Percentiles rank a stretch among this genome's conserved stretches.
These are phyloP conservation scores for Microdochium bolleyi DNA, from an alignment of 2,329 filamentous ascomycete genomes.

Conservation along the genomic window DNA sequence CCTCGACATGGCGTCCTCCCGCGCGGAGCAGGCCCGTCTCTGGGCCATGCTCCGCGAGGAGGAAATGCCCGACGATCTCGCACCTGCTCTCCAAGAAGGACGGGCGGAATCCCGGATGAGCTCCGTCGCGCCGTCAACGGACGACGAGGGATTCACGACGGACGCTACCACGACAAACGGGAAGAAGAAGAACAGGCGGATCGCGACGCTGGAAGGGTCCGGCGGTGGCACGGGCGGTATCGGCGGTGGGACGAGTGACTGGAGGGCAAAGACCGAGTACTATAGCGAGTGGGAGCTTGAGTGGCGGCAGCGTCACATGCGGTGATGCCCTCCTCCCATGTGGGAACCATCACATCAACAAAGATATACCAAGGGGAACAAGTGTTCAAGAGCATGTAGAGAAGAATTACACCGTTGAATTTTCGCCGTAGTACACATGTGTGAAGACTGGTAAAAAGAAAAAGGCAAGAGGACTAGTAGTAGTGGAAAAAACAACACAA, in stretches of 20 bases:
- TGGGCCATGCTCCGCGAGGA: constrained; percentile 9
- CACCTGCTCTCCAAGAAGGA: background rate
- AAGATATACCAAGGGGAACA: too few relatives aligned
- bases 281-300: constrained; percentile 11
- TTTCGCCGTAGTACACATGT: too few relatives aligned
- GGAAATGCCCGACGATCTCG: background rate
- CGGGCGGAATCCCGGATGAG: background rate
- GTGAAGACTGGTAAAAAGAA: too few relatives aligned
- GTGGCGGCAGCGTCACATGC: background rate
- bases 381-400: background rate
- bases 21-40: constrained; percentile 14
- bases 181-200: background rate
- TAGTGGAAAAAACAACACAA: too few relatives aligned
- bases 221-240: background rate
- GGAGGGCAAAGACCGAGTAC: constrained; percentile 9
- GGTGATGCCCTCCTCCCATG: too few relatives aligned
- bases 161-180: background rate
- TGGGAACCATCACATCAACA: too few relatives aligned
- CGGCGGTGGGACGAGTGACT: constrained; percentile 1
- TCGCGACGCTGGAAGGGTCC: background rate
- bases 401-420: too few relatives aligned
- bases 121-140: background rate
- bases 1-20: constrained; percentile 9
- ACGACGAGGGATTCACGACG: background rate
- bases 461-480: too few relatives aligned